A percentile compares a stretch with the other conserved stretches of the same genome.
phyloP scores from a whole-genome alignment of 306 rosid species.

The Benincasa hispida region DNA sequence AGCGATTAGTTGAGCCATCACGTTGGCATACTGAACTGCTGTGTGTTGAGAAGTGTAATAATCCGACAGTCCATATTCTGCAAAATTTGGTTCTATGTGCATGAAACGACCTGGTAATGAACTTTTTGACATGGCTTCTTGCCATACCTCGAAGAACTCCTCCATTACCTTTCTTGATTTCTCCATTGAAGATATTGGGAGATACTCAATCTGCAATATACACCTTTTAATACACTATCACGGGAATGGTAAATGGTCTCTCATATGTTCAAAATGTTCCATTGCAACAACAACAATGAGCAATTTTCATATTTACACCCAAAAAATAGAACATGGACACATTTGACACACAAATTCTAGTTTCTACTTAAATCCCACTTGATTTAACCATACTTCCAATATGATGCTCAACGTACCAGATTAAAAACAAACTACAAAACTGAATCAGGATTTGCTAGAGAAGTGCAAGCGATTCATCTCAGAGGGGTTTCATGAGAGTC shows the following conservation, averaged over 20 bases:
- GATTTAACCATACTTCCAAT: neutral
- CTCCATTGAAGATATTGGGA: constrained; percentile 68
- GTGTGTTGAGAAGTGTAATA: constrained; percentile 65
- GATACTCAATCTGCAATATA: constrained; percentile 58
- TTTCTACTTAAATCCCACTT: neutral
- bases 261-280: neutral
- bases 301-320: neutral
- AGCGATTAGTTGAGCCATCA: constrained; percentile 64
- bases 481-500: neutral
- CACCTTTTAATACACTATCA: neutral
- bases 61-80: constrained; percentile 65
- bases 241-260: neutral
- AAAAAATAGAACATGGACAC: neutral
- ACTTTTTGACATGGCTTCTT: constrained; percentile 57
- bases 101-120: constrained; percentile 83
- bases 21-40: constrained; percentile 73
- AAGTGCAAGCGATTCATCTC: neutral
- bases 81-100: constrained; percentile 57
- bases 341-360: neutral
- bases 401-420: neutral
- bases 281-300: neutral
- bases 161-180: constrained; percentile 64
- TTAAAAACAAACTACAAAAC: neutral
- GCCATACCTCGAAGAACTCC: constrained; percentile 61
- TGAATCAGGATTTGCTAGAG: neutral